Base-by-base conservation (phyloP, 768 basidiomycete species). In the Lactifluus piperatus region DNA sequence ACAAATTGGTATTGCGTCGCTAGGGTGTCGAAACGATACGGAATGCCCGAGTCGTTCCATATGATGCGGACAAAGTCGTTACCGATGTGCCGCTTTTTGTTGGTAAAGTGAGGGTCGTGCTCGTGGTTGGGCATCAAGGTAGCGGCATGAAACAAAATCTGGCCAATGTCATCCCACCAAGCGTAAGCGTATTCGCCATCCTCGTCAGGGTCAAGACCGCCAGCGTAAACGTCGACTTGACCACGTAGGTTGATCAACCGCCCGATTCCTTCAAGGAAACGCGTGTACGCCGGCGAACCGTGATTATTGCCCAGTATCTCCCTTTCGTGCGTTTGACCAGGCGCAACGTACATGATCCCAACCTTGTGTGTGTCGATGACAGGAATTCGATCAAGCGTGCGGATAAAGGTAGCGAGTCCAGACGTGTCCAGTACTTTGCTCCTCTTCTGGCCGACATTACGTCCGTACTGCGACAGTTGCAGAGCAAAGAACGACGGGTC, bases 111-210 rank as follows among this genome's bases (percentile, higher is more conserved):
- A 1, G 82, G 82, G 70, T 93, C 91, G 54, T 84, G 72, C 8
- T 73, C 63, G 47, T 76, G 77, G 54, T 84, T 88, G 4, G 97
- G 97, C 95, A 98, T 98, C 77, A 99, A 85, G 2, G 97, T 98
- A 9, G 95, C 90, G 3, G 93, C 88, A 71, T 98, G 97, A 70
- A 90, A 99, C 54, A 97, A 79, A 61, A 97, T 83, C 69, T 98
- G 94, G 4, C 88, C 85, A 51, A 97, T 94, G 67, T 97, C 94
- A 70, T 98, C 94, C 91, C 94, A 97, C 94, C 95, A 99, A 0
- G 94, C 93, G 69, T 98, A 98, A 0, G 95, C 91, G 68, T 94
- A 97, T 71, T 94, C 89, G 14, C 97, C 97, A 67, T 99, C 94
- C 66, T 88, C 83, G 61, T 93, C 90, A 8, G 91, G 84, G 68